Base-by-base conservation (phyloP, 805 yeast genomes). In the Candida ficus region DNA sequence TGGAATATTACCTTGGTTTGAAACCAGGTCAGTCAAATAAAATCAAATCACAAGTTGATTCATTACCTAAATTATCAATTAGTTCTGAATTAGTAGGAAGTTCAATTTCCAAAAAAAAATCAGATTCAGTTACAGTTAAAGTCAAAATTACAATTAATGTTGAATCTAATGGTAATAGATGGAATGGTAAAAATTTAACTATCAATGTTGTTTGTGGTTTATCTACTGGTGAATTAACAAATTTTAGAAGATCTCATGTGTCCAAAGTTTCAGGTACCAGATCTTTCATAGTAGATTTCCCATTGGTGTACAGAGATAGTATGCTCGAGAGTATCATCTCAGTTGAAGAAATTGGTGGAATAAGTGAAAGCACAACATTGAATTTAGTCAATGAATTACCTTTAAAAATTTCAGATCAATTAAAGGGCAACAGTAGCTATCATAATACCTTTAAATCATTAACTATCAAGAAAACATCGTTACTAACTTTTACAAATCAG, bases 1-100 rank as follows among this genome's bases (percentile, higher is more conserved):
- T 76, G 23, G 78, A 73, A 42, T 61, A 64, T 37, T 63, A 59
- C 40, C 41, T 72, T 18, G 68, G 68, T 1, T 39, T 70, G 23
- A 63, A 58, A 35, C 64, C 67, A 0, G 76, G 76, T 0, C 57
- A 53, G 3, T 76, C 73, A 0, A 40, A 37, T 3, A 71, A 62
- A 41, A 57, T 73, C 11, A 47, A 56, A 16, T 58, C 53, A 5
- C 69, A 65, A 30, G 42, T 67, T 2, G 37, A 48, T 0, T 41
- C 44, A 5, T 39, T 75, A 13, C 80, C 80, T 0, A 42, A 48
- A n/a, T 38, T 75, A 9, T 33, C 29, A 0, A 17, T 72, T 2
- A 35, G 42, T 1, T 31, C 52, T 5, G 53, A 47, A 5, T 23
- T 44, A 13, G 44, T 49, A 12, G 46, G 45, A 10, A 50, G 38